Evolutionary conservation across 1,139 yeast species (phyloP).

Genomic region (Pichia sp.): DNA sequence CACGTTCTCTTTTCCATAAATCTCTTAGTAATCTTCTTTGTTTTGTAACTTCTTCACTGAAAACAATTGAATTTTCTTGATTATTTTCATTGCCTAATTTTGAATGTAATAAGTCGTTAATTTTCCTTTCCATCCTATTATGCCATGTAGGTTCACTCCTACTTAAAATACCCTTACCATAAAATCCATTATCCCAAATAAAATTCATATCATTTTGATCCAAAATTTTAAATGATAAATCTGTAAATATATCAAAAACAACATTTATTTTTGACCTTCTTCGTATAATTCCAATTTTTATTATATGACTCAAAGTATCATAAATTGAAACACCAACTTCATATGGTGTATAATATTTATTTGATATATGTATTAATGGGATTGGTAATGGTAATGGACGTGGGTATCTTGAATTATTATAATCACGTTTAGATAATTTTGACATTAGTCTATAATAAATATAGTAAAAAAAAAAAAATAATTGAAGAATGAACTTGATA

Average conservation of each 20-base stretch:
- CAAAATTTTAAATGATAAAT: conserved; percentile 36
- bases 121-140: conserved; percentile 53
- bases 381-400: conserved; percentile 12
- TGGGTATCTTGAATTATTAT: conserved; percentile 8
- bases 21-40: conserved; percentile 67
- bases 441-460: conserved; percentile 1
- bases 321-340: conserved; percentile 10
- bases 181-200: conserved; percentile 84
- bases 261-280: not conserved
- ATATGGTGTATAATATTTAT: conserved; percentile 10
- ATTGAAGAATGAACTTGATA: no score
- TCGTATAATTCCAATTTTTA: conserved; percentile 3
- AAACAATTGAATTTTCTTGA: conserved; percentile 15
- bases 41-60: conserved; percentile 73
- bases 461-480: not conserved
- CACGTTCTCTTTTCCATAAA: conserved; percentile 57
- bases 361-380: conserved; percentile 11
- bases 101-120: conserved; percentile 15
- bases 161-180: conserved; percentile 86
- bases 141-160: conserved; percentile 93
- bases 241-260: conserved; percentile 9
- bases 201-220: conserved; percentile 44
- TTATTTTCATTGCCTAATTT: conserved; percentile 5
- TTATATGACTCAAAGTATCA: conserved; percentile 10
- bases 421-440: conserved; percentile 7